Base-by-base conservation (phyloP, 108 stramenopile species). In the Pseudonitzschia multistriata region DNA sequence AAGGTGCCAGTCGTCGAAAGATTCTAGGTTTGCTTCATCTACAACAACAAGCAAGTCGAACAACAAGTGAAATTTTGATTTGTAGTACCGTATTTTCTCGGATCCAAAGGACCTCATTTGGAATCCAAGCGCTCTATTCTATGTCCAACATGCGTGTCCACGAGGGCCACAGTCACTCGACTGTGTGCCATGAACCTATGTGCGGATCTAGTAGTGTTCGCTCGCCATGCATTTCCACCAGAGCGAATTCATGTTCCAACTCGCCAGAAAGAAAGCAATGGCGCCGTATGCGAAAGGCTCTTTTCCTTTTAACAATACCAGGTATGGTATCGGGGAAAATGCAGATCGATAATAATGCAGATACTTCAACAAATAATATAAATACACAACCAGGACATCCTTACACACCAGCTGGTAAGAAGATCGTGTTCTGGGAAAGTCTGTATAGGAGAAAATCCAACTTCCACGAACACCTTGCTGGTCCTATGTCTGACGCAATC, bases 291-390 rank as follows among this genome's bases (percentile, higher is more conserved):
- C 39, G 40, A 60, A 40, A 62, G 24, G 70, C 70, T 35, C 60
- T 72, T 14, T 72, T 72, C 29, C 31, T 72, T 5, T 52, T 72
- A 3, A n/a, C 50, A 21, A 62, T 60, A 34, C 71, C 71, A 35
- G 39, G 31, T 27, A 39, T 64, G 8, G 42, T 42, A 62, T 19
- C 36, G 61, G 33, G 61, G 11, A 3, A 39, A 11, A 36, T 62
- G 15, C 30, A 15, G 33, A 62, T 33, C 61, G 17, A 62, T 55
- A 55, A 25, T 4, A 27, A 8, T 13, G n/a, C 54, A 4, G 54
- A 55, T 13, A 30, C 54, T 25, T 10, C 27, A 30, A 13, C 54
- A 27, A 24, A 55, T 25, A 55, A 30, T 13, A 53, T 22, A 53
- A 7, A 7, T 13, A 25, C 13, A 8, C 0, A 55, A 55, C 42